Evolutionary conservation across 495 filamentous ascomycete genomes (phyloP).

Genomic region (Parathielavia appendiculata): DNA sequence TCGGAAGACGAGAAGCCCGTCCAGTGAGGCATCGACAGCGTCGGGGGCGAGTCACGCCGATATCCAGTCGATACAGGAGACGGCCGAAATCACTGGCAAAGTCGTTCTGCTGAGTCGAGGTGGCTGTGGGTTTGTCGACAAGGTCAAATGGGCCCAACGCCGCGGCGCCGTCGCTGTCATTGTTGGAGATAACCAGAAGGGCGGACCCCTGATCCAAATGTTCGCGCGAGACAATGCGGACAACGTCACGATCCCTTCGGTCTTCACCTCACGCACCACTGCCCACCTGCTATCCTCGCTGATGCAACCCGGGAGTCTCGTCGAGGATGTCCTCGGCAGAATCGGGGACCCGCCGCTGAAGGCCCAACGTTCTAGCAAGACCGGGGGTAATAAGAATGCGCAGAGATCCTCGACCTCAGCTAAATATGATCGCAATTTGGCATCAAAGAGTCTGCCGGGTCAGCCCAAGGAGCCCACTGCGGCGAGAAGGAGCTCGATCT

Average conservation of each 20-base stretch:
- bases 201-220: constrained; percentile 90
- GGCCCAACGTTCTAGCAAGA: constrained; percentile 44
- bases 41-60: constrained; percentile 66
- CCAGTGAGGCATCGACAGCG: constrained; percentile 29
- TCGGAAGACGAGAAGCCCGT: constrained; percentile 30
- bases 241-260: constrained; percentile 85
- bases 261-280: constrained; percentile 93
- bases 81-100: constrained; percentile 89
- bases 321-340: constrained; percentile 52
- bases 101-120: constrained; percentile 85
- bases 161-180: constrained; percentile 85
- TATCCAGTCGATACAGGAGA: constrained; percentile 91
- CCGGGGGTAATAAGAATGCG: constrained; percentile 36
- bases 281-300: constrained; percentile 90
- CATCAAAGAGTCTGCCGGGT: constrained; percentile 14
- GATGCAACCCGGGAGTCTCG: constrained; percentile 62
- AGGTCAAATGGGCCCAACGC: constrained; percentile 92
- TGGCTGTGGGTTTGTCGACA: constrained; percentile 94
- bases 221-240: constrained; percentile 92
- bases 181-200: constrained; percentile 86
- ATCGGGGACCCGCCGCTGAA: constrained; percentile 45
- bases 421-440: constrained; percentile 1
- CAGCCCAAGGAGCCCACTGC: constrained; percentile 7
- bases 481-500: constrained; percentile 48
- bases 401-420: constrained; percentile 27